Conservation (phyloP, 2,329 filamentous ascomycete species). For the Trichoderma sp. region DNA sequence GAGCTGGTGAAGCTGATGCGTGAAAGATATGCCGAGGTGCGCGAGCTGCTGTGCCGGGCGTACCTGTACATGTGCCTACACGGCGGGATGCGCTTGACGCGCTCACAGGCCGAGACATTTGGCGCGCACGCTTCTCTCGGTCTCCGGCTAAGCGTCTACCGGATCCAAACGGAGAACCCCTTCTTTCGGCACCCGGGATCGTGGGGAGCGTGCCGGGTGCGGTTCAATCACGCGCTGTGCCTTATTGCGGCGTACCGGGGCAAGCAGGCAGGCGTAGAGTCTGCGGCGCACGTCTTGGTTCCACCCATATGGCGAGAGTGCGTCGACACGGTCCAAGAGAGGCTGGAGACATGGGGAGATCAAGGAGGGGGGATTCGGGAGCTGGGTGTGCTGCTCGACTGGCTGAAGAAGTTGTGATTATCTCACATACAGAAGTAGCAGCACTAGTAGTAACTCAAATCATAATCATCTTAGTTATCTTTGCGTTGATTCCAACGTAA, state of each 20-base stretch:
- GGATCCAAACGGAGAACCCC: constrained; percentile 11
- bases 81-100: constrained; percentile 9
- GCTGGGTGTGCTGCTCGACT: background rate
- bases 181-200: constrained; percentile 17
- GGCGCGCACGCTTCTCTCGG: constrained; percentile 7
- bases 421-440: too few species aligned
- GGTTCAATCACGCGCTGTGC: constrained; percentile 11
- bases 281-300: constrained; percentile 9
- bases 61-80: constrained; percentile 20
- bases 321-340: constrained; percentile 10
- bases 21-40: constrained; percentile 9
- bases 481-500: background rate
- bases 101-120: constrained; percentile 6
- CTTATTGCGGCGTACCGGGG: constrained; percentile 13
- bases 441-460: background rate
- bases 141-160: background rate
- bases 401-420: background rate
- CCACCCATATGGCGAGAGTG: constrained; percentile 9
- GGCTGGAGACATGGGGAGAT: constrained; percentile 10
- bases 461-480: background rate
- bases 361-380: background rate
- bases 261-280: constrained; percentile 12
- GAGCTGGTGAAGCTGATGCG: constrained; percentile 13
- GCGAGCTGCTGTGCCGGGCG: constrained; percentile 9
- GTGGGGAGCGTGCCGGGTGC: constrained; percentile 11